Percentiles rank a stretch among this genome's conserved stretches.
phyloP scores from a whole-genome alignment of 805 yeast species.

The Candida glaebosa region DNA sequence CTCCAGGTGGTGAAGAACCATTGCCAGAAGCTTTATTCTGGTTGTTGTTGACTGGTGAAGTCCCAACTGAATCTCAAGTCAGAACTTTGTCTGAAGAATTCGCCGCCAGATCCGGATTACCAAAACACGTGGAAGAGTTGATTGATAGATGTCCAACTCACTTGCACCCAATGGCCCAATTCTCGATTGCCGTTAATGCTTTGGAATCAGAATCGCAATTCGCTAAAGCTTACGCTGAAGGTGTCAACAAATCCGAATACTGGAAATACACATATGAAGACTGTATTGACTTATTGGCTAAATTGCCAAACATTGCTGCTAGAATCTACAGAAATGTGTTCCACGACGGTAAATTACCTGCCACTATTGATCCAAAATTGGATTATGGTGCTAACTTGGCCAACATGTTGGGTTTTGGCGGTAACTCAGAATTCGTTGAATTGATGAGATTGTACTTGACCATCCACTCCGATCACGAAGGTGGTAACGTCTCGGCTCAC shows the following conservation, averaged over 20 bases:
- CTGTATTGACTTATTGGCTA: slow-evolving; percentile 64
- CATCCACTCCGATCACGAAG: slow-evolving; percentile 78
- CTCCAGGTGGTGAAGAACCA: slow-evolving; percentile 55
- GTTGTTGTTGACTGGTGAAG: slow-evolving; percentile 72
- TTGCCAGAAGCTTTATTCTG: slow-evolving; percentile 77
- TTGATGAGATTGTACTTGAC: slow-evolving; percentile 71
- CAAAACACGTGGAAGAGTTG: slow-evolving; percentile 57
- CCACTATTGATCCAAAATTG: slow-evolving; percentile 43
- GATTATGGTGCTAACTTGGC: slow-evolving; percentile 78
- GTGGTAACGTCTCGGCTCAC: slow-evolving; percentile 82
- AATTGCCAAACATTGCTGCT: slow-evolving; percentile 72
- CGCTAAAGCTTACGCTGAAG: slow-evolving; percentile 68
- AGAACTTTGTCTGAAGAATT: slow-evolving; percentile 55
- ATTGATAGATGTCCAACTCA: slow-evolving; percentile 62
- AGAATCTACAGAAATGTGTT: slow-evolving; percentile 64
- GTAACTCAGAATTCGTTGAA: slow-evolving; percentile 59
- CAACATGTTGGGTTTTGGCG: slow-evolving; percentile 57
- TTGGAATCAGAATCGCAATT: slow-evolving; percentile 68
- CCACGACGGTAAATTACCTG: slow-evolving; percentile 57
- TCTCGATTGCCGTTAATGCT: slow-evolving; percentile 71
- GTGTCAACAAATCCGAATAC: slow-evolving; percentile 64
- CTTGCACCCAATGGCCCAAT: slow-evolving; percentile 83
- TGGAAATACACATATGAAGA: slow-evolving; percentile 79
- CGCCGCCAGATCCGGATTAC: slow-evolving; percentile 63
- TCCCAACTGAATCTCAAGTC: slow-evolving; percentile 60